These are phyloP conservation scores for Macrophomina pseudophaseolina DNA, from an alignment of 2,329 filamentous ascomycete genomes.

Conservation along the genomic window DNA sequence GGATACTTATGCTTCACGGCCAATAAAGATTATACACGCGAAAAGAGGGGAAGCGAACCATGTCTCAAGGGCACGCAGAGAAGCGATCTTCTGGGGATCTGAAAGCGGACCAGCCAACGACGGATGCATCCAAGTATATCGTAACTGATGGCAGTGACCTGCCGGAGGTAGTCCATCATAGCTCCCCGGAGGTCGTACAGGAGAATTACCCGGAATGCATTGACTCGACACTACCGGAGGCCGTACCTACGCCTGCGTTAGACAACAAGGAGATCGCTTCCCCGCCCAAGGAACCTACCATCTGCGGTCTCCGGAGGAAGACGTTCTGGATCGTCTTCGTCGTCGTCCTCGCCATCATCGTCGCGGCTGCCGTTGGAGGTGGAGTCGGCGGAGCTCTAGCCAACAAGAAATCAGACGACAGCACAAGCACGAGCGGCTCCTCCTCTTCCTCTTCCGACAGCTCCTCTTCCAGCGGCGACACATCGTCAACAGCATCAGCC, in stretches of 20 bases:
- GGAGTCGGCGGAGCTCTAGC: background rate
- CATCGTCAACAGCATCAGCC: background rate
- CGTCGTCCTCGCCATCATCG: background rate
- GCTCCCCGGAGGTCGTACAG: background rate
- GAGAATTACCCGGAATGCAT: background rate
- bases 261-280: background rate
- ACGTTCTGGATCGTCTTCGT: background rate
- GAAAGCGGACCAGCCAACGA: background rate
- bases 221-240: background rate
- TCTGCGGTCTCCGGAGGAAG: slow-evolving; percentile 7
- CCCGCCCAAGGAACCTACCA: background rate
- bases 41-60: background rate
- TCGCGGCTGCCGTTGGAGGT: slow-evolving; percentile 9
- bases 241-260: background rate
- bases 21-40: no score
- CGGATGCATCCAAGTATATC: background rate
- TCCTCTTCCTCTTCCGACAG: background rate
- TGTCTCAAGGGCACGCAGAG: background rate
- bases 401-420: background rate
- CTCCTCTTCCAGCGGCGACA: background rate
- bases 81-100: background rate
- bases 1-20: no score
- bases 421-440: background rate
- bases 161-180: background rate
- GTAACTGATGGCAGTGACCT: background rate